These are phyloP conservation scores for Colletotrichum chlorophyti DNA, from an alignment of 2,329 filamentous ascomycete genomes.

Conservation along the genomic window DNA sequence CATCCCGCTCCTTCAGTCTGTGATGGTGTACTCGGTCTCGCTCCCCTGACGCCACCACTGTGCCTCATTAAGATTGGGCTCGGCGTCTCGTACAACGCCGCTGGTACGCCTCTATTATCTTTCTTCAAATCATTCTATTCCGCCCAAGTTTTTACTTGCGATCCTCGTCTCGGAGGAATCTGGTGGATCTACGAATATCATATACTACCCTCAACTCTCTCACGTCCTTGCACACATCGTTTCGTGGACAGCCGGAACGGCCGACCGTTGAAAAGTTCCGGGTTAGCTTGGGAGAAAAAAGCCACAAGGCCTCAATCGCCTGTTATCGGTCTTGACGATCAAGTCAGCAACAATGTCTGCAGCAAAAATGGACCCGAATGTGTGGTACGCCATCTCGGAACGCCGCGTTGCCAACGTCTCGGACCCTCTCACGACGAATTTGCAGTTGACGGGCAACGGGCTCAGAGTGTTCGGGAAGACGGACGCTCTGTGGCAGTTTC, in stretches of 20 bases:
- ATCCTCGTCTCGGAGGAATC: too few relatives aligned
- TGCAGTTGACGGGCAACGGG: slow-evolving; percentile 27
- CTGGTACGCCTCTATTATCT: background rate
- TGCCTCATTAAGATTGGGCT: background rate
- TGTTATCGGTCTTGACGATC: too few relatives aligned
- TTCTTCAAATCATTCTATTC: background rate
- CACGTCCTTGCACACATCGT: too few relatives aligned
- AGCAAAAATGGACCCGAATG: slow-evolving; percentile 41
- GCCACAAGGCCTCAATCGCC: too few relatives aligned
- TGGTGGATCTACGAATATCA: too few relatives aligned
- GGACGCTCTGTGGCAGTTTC: slow-evolving; percentile 37
- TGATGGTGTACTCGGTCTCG: slow-evolving; percentile 6
- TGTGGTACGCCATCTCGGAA: slow-evolving; percentile 44
- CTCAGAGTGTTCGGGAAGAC: slow-evolving; percentile 32
- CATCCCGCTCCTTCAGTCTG: slow-evolving; percentile 15
- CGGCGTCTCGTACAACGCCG: background rate
- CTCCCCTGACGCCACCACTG: background rate
- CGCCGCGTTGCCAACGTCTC: slow-evolving; percentile 39
- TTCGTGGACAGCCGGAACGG: too few relatives aligned
- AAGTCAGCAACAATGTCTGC: slow-evolving; percentile 24
- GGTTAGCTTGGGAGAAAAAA: too few relatives aligned
- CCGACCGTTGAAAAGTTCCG: too few relatives aligned
- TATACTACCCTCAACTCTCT: too few relatives aligned
- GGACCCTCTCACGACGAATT: slow-evolving; percentile 30
- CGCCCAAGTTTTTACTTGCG: background rate